These are phyloP conservation scores for Solanum chacoense DNA, from an alignment of 305 asterid species.

Conservation along the genomic window DNA sequence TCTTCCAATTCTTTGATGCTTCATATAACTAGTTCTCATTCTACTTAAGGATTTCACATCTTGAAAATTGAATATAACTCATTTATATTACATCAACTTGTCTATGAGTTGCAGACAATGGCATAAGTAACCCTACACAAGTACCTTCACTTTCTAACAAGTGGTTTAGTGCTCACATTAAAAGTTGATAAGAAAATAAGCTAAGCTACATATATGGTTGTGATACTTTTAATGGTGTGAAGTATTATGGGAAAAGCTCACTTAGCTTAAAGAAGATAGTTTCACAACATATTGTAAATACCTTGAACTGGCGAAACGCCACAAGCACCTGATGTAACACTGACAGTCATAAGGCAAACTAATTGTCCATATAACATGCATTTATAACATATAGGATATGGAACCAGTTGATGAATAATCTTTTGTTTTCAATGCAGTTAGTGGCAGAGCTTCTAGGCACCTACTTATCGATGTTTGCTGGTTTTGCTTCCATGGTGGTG, in stretches of 20 bases:
- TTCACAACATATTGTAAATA: background rate
- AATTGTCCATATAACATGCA: background rate
- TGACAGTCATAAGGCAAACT: background rate
- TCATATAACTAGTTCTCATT: background rate
- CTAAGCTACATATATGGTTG: background rate
- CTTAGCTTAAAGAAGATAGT: background rate
- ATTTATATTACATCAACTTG: too few species aligned
- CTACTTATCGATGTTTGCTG: constrained; percentile 15
- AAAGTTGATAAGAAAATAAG: background rate
- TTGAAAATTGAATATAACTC: background rate
- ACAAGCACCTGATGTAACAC: background rate
- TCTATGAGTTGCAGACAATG: background rate
- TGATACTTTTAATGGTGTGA: background rate
- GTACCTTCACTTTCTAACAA: background rate
- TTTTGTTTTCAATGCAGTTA: background rate
- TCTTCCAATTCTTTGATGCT: background rate
- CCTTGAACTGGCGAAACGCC: background rate
- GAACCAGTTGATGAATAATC: background rate
- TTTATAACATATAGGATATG: background rate
- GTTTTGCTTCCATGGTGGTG: constrained; percentile 18
- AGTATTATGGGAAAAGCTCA: background rate
- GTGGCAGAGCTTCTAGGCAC: constrained; percentile 23
- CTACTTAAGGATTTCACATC: background rate
- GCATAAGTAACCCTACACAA: background rate
- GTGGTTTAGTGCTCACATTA: background rate